Evolutionary conservation across 2,329 filamentous ascomycete genomes (phyloP), one percentile per base, ranked within the genome.

Genomic region (Dactylellina cionopaga): DNA sequence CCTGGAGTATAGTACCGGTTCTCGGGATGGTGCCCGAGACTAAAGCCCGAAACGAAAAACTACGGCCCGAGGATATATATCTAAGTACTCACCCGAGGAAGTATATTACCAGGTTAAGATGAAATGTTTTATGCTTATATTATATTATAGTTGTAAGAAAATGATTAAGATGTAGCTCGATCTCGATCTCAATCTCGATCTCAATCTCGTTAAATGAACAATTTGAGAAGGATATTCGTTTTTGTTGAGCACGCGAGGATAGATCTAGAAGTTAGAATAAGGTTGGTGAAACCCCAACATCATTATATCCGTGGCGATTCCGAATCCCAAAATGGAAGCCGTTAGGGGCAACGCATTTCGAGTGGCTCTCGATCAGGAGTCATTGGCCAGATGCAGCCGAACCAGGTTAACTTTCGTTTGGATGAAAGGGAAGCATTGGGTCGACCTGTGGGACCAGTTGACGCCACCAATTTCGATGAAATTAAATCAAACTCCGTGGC

Each of bases 381-480:
- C 35, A 51, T 15, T 43, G 44, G 22, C 25, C 27, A 51, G 31
- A 39, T 22, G 17, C 17, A 25, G 19, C 27, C 29, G 15, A 54
- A 59, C n/a, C n/a, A n/a, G n/a, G n/a, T n/a, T n/a, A 29, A 33
- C n/a, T 24, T 64, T 64, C 52, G 66, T 55, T 71, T 71, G 58
- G 62, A 41, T 52, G 58, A 71, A 58, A 44, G 25, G 58, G 51
- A n/a, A 51, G 47, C 49, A 46, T 62, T 62, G 55, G 49, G 22
- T 51, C 27, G 13, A 22, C 49, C 44, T 63, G 58, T 71, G 66
- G 66, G 59, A 60, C 66, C 43, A 64, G 47, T 56, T 64, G 51
- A 29, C 66, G 66, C 66, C 66, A 71, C 66, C 51, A 71, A 71
- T 71, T 71, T 71, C 65, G 56, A 39, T 55, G 41, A 71, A 64